Percentiles rank a stretch among this genome's conserved stretches.
These are phyloP conservation scores for Sclerotinia spermophila DNA, from an alignment of 2,329 filamentous ascomycete genomes.

Conservation along the genomic window DNA sequence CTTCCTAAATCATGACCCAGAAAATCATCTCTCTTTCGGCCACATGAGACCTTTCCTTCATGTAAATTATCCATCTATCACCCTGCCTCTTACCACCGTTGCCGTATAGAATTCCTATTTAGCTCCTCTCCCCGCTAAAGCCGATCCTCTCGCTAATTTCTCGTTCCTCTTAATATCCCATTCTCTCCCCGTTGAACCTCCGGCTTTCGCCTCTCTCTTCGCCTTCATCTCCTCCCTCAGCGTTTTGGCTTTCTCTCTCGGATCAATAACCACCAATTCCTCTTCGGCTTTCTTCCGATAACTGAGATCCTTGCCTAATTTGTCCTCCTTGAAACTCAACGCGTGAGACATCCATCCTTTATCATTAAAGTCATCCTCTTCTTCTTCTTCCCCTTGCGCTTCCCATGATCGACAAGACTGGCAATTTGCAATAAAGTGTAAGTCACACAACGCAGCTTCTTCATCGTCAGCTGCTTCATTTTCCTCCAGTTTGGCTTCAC, in stretches of 20 bases:
- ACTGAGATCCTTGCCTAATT: slow-evolving; percentile 81
- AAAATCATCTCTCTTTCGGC: background rate
- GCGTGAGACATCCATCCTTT: slow-evolving; percentile 82
- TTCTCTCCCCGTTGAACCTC: slow-evolving; percentile 49
- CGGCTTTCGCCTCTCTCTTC: slow-evolving; percentile 49
- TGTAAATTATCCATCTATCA: background rate
- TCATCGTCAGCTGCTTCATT: slow-evolving; percentile 50
- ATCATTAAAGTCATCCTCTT: slow-evolving; percentile 56
- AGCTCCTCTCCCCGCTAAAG: slow-evolving; percentile 54
- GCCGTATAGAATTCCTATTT: slow-evolving; percentile 39
- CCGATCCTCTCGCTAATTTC: slow-evolving; percentile 51
- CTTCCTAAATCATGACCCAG: background rate
- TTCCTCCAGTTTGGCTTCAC: slow-evolving; percentile 24
- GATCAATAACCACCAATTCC: slow-evolving; percentile 89
- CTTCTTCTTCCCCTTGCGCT: slow-evolving; percentile 43
- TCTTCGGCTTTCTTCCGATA: slow-evolving; percentile 91
- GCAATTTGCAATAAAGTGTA: slow-evolving; percentile 95
- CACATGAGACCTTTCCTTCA: background rate
- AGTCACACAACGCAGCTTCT: slow-evolving; percentile 76
- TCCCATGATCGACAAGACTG: slow-evolving; percentile 90
- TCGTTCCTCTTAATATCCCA: slow-evolving; percentile 59
- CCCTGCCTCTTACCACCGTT: background rate
- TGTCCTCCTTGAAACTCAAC: slow-evolving; percentile 83
- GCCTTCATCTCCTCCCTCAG: slow-evolving; percentile 63
- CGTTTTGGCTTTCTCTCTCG: slow-evolving; percentile 73